Conservation (phyloP, 306 rosid species). For the Cucumis hystrix region DNA sequence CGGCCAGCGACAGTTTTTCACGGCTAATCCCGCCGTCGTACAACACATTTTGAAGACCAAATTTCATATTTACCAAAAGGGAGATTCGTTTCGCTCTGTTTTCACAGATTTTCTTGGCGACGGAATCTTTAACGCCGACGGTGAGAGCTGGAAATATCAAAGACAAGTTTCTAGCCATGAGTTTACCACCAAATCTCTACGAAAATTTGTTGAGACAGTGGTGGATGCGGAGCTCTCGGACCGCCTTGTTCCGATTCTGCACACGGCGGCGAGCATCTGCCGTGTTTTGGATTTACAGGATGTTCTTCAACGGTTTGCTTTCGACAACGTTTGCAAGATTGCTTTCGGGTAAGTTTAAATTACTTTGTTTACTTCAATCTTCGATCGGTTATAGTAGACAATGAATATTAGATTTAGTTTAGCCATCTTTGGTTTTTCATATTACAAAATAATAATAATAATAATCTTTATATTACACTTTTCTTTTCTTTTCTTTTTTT, state of each 20-base stretch:
- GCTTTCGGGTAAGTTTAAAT: constrained; percentile 26
- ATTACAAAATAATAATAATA: no score
- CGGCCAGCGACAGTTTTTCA: constrained; percentile 26
- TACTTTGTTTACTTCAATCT: no score
- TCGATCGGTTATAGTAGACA: no score
- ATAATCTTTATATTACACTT: no score
- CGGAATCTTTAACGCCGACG: constrained; percentile 52
- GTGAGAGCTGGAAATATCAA: constrained; percentile 45
- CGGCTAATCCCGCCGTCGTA: constrained; percentile 47
- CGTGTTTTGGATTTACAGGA: constrained; percentile 36
- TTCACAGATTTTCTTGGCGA: constrained; percentile 48
- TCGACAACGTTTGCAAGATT: constrained; percentile 53
- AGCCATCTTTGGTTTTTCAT: no score
- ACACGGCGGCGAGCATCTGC: not conserved
- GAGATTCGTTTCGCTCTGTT: not conserved
- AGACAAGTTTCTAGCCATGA: constrained; percentile 45
- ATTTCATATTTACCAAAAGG: constrained; percentile 43
- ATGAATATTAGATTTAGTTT: no score
- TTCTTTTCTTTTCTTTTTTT: no score
- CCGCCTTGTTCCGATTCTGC: constrained; percentile 41
- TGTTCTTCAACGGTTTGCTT: constrained; percentile 55
- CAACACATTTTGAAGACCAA: constrained; percentile 54
- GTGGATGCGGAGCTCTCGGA: constrained; percentile 42
- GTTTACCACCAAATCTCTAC: constrained; percentile 35
- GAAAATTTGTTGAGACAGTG: constrained; percentile 38